Conservation (phyloP, 768 basidiomycete genomes). For the Leucosporidium scottii region DNA sequence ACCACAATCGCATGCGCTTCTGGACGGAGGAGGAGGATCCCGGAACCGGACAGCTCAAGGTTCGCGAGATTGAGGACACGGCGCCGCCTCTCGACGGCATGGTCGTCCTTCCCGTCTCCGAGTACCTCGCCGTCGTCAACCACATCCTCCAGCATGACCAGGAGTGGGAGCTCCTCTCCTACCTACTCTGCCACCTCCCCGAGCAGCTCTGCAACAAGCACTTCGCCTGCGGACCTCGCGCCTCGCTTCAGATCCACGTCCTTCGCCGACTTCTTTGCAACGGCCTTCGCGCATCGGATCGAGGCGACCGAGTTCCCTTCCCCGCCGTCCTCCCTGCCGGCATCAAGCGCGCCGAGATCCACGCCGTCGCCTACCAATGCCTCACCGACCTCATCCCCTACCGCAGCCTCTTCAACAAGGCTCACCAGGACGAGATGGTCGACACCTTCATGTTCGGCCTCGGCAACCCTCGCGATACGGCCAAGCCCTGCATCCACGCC, state of each 20-base stretch:
- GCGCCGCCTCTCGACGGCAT: background rate
- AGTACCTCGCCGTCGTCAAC: constrained; percentile 60
- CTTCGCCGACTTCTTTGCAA: constrained; percentile 63
- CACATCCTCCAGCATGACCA: constrained; percentile 64
- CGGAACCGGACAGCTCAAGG: constrained; percentile 27
- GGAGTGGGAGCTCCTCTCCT: constrained; percentile 90
- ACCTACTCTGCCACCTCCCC: constrained; percentile 83
- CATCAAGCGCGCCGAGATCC: constrained; percentile 67
- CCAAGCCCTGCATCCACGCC: constrained; percentile 84
- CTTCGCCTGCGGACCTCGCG: constrained; percentile 83
- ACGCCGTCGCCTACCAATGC: constrained; percentile 78
- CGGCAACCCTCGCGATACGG: constrained; percentile 44
- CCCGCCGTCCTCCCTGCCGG: constrained; percentile 37
- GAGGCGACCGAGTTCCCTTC: constrained; percentile 50
- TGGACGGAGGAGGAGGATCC: constrained; percentile 38
- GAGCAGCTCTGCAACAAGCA: constrained; percentile 91
- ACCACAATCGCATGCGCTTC: constrained; percentile 36
- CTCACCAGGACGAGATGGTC: constrained; percentile 44
- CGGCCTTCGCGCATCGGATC: constrained; percentile 54
- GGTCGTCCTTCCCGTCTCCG: constrained; percentile 57
- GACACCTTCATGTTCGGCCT: constrained; percentile 46
- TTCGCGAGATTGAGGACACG: constrained; percentile 39
- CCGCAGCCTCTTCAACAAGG: constrained; percentile 61
- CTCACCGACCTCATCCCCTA: constrained; percentile 84
- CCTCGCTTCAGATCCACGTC: constrained; percentile 55